Percentiles rank a stretch among this genome's conserved stretches.
Evolutionary conservation across 2,329 filamentous ascomycete species (phyloP).

Genomic region (Penicillium sp.): DNA sequence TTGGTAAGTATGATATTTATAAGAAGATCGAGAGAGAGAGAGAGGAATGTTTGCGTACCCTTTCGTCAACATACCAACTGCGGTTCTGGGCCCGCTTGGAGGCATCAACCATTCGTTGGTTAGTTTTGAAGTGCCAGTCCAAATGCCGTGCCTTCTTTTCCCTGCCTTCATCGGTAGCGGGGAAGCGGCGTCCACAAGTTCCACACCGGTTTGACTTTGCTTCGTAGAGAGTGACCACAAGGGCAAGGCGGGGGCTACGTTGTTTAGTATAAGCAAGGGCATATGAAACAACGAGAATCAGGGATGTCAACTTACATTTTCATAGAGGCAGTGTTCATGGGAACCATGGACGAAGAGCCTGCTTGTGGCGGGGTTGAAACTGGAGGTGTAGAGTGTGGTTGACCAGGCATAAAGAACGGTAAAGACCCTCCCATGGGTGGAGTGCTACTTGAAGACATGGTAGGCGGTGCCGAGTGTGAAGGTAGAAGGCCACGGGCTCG

Average conservation of each 20-base stretch:
- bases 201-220: constrained; percentile 84
- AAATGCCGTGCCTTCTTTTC: constrained; percentile 89
- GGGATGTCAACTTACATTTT: constrained; percentile 65
- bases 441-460: constrained; percentile 40
- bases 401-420: constrained; percentile 46
- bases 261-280: constrained; percentile 17
- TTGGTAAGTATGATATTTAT: constrained; percentile 25
- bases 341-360: constrained; percentile 39
- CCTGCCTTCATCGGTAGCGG: constrained; percentile 74
- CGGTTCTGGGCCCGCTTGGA: constrained; percentile 86
- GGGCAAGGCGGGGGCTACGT: constrained; percentile 70
- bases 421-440: constrained; percentile 44
- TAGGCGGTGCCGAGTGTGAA: constrained; percentile 49
- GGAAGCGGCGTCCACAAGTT: constrained; percentile 88
- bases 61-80: constrained; percentile 92
- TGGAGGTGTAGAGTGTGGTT: constrained; percentile 42
- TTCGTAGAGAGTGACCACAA: constrained; percentile 77
- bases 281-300: neutral
- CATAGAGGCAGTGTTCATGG: constrained; percentile 69
- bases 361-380: constrained; percentile 40
- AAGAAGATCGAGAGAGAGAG: constrained; percentile 2
- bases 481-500: constrained; percentile 70
- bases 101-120: constrained; percentile 84
- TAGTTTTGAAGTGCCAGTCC: constrained; percentile 97
- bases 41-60: constrained; percentile 57